Evolutionary conservation across 805 yeast species (phyloP), one percentile per base, ranked within the genome.

Genomic region (Yamadazyma tumulicola): DNA sequence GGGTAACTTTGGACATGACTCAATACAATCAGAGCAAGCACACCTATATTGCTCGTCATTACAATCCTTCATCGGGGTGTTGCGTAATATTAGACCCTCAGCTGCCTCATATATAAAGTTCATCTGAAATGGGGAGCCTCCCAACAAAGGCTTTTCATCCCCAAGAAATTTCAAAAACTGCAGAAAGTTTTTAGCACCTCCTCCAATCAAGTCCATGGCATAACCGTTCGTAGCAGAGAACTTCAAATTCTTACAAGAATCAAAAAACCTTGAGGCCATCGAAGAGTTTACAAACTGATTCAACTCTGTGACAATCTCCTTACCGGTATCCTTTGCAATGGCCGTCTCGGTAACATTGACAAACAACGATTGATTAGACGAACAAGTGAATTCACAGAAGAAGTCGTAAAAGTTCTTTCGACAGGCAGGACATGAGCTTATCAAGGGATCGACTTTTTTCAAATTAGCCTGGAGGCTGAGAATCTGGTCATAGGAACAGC

Each of bases 131-230:
- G 97, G 97, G 0, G 96, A 86, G 0, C 98, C 98, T 1, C 97
- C 97, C 4, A 91, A 66, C 48, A 86, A 46, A 0, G 97, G 97
- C 56, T 91, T 89, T 48, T 87, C 94, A 54, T 91, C 97, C 9
- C 97, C 97, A 33, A 93, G 59, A 52, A 91, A 93, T 59, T 88
- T 84, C 46, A 91, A 64, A 53, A 91, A 91, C 35, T 77, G 77
- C 20, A 66, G 48, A 55, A 77, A 85, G 47, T 79, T 75, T 35
- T 69, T 72, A 2, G 97, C 97, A 1, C 97, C 97, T n/a, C 98
- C 98, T 6, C 98, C 98, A 26, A 91, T 81, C 26, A 91, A 69
- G 54, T 91, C 97, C 97, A 91, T 88, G 7, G 96, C 97, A 49
- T 74, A 85, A 2, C 97, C 96, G 57, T 89, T 91, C 2, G 97